Base-by-base conservation (phyloP, 306 rosid species). In the Oemleria cerasiformis region DNA sequence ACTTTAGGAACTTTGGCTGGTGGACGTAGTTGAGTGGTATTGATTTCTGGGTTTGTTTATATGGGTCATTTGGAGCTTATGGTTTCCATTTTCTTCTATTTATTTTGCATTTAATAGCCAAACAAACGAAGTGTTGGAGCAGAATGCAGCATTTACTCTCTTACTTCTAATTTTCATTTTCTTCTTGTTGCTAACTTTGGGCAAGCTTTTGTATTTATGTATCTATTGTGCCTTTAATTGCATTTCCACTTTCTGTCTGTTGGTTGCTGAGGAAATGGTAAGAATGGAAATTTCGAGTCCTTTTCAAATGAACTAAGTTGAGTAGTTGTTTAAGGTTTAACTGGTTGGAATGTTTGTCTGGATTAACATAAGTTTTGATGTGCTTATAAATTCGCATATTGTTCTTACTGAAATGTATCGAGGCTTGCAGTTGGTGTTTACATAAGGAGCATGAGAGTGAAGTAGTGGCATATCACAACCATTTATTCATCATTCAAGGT, bases 11-110 rank as follows among this genome's bases (percentile, higher is more conserved):
- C 36, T 49, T 50, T 59, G 11, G 23, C 25, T 70, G 45, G 42
- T 42, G 42, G 38, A 36, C 42, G 50, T 10, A 47, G 75, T 60
- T 71, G 39, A 60, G 14, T 25, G 45, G 56, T 47, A 14, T 47
- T n/a, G 42, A n/a, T 60, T 21, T 58, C 44, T 56, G 43, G 34
- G 74, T 57, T 30, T 21, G 53, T 45, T 67, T 67, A 23, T 49
- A 9, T 19, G 34, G 36, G 16, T 55, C 34, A 55, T 9, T 54
- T 55, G 15, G 13, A 19, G 34, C 14, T 55, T 50, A 30, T 53
- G 51, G 45, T 62, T 34, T 5, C 9, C 21, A 39, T 34, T 34
- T 10, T 60, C 9, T 60, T 34, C 65, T 34, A 5, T 21, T 60
- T 30, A 8, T 1, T 25, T 60, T 60, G 65, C 65, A 11, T 60